Base-by-base conservation (phyloP, 2,329 filamentous ascomycete species). In the Acephala macrosclerotiorum region DNA sequence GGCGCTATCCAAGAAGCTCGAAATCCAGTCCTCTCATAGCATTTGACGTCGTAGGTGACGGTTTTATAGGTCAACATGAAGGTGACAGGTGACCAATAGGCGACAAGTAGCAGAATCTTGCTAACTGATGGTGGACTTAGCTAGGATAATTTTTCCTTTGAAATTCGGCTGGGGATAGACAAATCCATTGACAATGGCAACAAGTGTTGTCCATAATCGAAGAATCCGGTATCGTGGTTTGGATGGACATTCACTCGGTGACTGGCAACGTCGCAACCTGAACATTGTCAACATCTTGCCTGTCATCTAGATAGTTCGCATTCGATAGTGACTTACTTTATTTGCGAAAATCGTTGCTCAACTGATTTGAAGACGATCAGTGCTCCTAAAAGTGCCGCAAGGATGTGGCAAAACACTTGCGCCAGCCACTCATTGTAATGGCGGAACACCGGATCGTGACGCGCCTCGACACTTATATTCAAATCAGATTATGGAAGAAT, bases 11-110 rank as follows among this genome's bases (percentile, higher is more conserved):
- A 61, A n/a, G 45, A 45, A 3, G 60, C 60, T 18, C 60, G 33
- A 12, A 57, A 35, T n/a, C 60, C 60, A 18, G 57, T 62, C 66
- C 87, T 87, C 75, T 91, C 89, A 80, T 82, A 88, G 75, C 83
- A 88, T 70, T 84, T 84, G 49, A 79, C 80, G 68, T 89, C 87
- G 35, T 83, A 72, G 56, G 82, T 70, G 55, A 87, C 75, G 58
- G 82, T 83, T 25, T 79, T 77, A 66, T 80, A 79, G 2, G 79
- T 78, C 81, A 87, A 86, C 80, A 89, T 85, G 75, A 84, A 86
- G 63, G 85, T 78, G 58, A 89, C 78, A 66, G 89, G 78, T 42
- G 83, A 81, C 85, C 86, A 89, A 76, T 89, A 90, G 67, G 78
- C 78, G 16, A 83, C 72, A 1, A 89, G 77, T 33, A 86, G 72